These are phyloP conservation scores for Herpetospermum pedunculosum DNA, from an alignment of 306 rosid species.

Conservation along the genomic window DNA sequence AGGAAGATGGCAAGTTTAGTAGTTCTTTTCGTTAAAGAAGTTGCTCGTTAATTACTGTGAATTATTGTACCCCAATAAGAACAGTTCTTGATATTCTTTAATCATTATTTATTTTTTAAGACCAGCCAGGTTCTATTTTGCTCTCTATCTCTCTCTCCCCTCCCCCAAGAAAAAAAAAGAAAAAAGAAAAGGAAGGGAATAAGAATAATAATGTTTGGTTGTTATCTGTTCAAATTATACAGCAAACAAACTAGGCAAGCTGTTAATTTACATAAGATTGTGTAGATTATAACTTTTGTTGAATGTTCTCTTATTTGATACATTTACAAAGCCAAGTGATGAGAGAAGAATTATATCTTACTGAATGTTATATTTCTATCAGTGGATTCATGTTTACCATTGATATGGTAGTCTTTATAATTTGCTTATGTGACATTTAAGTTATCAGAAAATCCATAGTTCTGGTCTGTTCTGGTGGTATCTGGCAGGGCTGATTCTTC, in stretches of 20 bases:
- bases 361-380: background rate
- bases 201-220: no score
- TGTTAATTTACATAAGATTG: background rate
- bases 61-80: constrained; percentile 3
- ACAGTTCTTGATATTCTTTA: background rate
- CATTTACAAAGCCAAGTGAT: background rate
- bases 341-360: background rate
- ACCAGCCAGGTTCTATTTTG: background rate
- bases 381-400: background rate
- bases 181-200: no score
- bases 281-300: background rate
- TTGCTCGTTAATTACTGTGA: background rate
- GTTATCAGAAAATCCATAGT: constrained; percentile 9
- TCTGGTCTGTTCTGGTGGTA: background rate
- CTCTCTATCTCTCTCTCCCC: background rate
- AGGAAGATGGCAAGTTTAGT: background rate
- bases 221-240: no score
- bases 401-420: background rate
- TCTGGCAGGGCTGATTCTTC: constrained; percentile 9
- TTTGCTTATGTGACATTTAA: constrained; percentile 3
- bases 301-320: background rate
- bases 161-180: background rate
- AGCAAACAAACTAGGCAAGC: background rate
- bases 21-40: background rate
- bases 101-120: background rate